Evolutionary conservation across 768 basidiomycete species (phyloP).

Genomic region (Lactarius akahatsu): DNA sequence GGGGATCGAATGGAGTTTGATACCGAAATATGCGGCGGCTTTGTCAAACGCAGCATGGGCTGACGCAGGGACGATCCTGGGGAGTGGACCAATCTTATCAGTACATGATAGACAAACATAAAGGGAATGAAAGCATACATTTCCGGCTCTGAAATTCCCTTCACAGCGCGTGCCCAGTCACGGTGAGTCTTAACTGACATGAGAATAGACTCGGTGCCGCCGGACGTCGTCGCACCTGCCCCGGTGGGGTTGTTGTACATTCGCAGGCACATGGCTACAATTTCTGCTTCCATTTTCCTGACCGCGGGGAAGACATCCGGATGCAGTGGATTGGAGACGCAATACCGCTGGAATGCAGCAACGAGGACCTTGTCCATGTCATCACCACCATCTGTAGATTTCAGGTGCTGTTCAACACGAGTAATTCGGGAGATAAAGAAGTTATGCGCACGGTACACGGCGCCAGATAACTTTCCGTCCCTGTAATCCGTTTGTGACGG

Average conservation of each 20-base stretch:
- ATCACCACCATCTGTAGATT: constrained; percentile 70
- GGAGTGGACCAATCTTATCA: constrained; percentile 9
- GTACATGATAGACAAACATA: background rate
- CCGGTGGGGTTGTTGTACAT: constrained; percentile 84
- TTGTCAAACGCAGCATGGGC: constrained; percentile 97
- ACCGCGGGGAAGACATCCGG: constrained; percentile 91
- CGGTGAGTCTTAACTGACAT: constrained; percentile 95
- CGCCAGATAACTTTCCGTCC: constrained; percentile 76
- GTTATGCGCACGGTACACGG: constrained; percentile 71
- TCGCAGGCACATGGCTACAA: constrained; percentile 82
- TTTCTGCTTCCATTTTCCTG: constrained; percentile 96
- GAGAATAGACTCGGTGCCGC: constrained; percentile 94
- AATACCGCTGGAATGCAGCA: constrained; percentile 77
- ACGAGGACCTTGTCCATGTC: constrained; percentile 78
- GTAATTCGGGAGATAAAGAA: background rate
- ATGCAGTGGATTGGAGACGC: constrained; percentile 87
- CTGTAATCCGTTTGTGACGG: constrained; percentile 53
- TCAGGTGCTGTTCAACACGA: background rate
- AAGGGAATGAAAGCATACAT: constrained; percentile 54
- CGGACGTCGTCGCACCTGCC: constrained; percentile 90
- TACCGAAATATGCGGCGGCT: constrained; percentile 79
- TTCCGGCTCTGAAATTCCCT: constrained; percentile 89
- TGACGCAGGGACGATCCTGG: constrained; percentile 76
- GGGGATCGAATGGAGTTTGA: constrained; percentile 88
- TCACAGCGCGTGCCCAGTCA: constrained; percentile 84